Evolutionary conservation across 2,329 filamentous ascomycete genomes (phyloP), one percentile per base, ranked within the genome.

Genomic region (Cercospora zeina): DNA sequence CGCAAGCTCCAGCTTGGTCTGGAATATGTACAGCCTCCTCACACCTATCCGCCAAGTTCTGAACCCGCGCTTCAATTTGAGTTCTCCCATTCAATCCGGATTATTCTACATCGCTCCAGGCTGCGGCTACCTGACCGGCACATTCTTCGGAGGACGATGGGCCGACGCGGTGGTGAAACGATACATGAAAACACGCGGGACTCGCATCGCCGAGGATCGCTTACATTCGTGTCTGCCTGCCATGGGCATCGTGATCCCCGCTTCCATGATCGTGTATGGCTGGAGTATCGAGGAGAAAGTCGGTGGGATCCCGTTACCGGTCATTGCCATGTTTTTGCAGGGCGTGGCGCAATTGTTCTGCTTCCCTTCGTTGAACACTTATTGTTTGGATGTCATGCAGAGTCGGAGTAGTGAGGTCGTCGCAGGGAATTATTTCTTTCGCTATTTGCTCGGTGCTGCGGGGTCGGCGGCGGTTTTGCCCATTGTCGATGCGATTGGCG

Each of bases 341-440:
- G 89, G 89, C 1, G 81, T 91, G 0, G 87, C 85, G 0, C 88
- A 92, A 74, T 77, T 92, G 5, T 89, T 91, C 71, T 89, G 87
- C 69, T 92, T 91, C 70, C 89, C 89, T 0, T 85, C 83, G 53
- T 74, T 93, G 64, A 92, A 93, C 37, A 90, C 89, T 0, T 93
- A 95, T 76, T 93, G 89, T 72, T 76, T 95, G 42, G 90, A 95
- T 73, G 89, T 93, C 11, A 91, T 93, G 87, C 88, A 88, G 66
- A 81, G 81, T 1, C 79, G 83, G 31, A 85, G 85, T 47, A 85
- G 87, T 3, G 90, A 95, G 71, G 89, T 93, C 9, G 70, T 73
- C 61, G 89, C 89, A 0, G 89, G 89, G 0, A 95, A 93, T 74
- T 95, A 93, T 74, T 86, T 91, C 70, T 80, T 90, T 55, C 81